Percentiles rank a stretch among this genome's conserved stretches.
Evolutionary conservation across 495 filamentous ascomycete genomes (phyloP).

Genomic region (Penicillium samsonianum): DNA sequence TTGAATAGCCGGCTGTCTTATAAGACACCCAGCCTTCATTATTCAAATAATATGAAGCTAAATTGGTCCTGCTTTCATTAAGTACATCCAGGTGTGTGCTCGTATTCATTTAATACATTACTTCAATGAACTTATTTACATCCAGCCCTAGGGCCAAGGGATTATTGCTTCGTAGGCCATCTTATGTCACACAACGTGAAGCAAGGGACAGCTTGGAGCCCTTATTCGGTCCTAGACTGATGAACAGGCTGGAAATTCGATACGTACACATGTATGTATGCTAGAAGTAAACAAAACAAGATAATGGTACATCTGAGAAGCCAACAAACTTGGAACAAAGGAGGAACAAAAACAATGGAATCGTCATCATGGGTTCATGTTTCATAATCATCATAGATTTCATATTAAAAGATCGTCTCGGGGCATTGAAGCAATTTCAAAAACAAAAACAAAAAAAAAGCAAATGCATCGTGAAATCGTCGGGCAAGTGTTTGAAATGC

Average conservation of each 20-base stretch:
- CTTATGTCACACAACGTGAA: conserved; percentile 4
- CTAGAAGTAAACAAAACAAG: not conserved
- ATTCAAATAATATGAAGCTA: not conserved
- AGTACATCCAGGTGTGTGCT: not conserved
- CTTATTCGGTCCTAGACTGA: conserved; percentile 1
- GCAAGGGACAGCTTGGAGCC: not conserved
- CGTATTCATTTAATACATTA: not conserved
- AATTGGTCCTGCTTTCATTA: not conserved
- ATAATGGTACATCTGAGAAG: conserved; percentile 29
- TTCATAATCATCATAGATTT: conserved; percentile 32
- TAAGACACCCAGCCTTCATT: not conserved
- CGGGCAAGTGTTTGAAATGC: conserved; percentile 14
- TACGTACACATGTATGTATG: not conserved
- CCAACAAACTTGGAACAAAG: conserved; percentile 7
- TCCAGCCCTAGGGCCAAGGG: not conserved
- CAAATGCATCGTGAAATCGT: conserved; percentile 24
- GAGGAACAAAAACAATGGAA: not conserved
- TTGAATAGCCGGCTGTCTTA: not conserved
- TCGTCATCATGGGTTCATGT: conserved; percentile 15
- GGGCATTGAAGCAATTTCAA: not conserved
- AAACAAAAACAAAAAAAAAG: conserved; percentile 12
- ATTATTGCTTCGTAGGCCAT: not conserved
- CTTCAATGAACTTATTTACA: not conserved
- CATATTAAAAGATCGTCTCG: conserved; percentile 15
- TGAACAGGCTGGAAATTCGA: conserved; percentile 1